Conservation (phyloP, 1,284 basidiomycete species). For the Termitomyces sp. region DNA sequence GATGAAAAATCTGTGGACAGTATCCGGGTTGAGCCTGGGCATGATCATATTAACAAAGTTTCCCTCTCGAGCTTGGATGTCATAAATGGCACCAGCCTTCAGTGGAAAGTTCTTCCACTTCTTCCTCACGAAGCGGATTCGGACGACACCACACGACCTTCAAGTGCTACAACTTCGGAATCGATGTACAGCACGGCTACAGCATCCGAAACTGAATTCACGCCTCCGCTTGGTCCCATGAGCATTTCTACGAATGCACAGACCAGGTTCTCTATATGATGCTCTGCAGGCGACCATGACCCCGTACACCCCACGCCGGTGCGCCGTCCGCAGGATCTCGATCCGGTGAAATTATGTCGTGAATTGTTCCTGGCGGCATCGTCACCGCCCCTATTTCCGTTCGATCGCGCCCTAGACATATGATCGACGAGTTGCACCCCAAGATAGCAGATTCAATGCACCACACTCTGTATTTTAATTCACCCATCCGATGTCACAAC, state of each 20-base stretch:
- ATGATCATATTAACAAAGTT: background rate
- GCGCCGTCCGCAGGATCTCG: constrained; percentile 2
- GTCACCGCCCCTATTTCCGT: background rate
- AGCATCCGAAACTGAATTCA: constrained; percentile 3
- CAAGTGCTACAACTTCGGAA: constrained; percentile 6
- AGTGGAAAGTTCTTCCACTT: constrained; percentile 4
- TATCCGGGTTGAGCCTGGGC: background rate
- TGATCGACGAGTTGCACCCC: constrained; percentile 4
- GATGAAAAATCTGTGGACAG: background rate
- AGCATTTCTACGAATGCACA: background rate
- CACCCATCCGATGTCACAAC: background rate
- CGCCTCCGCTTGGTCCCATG: background rate
- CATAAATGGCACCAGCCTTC: background rate
- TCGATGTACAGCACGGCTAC: constrained; percentile 15
- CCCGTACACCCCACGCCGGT: constrained; percentile 4
- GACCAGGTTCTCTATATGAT: background rate
- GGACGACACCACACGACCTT: background rate
- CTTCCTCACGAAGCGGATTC: background rate
- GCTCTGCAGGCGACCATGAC: background rate
- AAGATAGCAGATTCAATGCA: background rate
- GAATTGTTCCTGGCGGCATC: constrained; percentile 8
- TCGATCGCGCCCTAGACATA: background rate
- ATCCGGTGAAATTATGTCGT: background rate
- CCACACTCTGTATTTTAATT: background rate
- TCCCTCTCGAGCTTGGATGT: background rate